Evolutionary conservation across 2,329 filamentous ascomycete species (phyloP).

Genomic region (Ascochyta pisi): DNA sequence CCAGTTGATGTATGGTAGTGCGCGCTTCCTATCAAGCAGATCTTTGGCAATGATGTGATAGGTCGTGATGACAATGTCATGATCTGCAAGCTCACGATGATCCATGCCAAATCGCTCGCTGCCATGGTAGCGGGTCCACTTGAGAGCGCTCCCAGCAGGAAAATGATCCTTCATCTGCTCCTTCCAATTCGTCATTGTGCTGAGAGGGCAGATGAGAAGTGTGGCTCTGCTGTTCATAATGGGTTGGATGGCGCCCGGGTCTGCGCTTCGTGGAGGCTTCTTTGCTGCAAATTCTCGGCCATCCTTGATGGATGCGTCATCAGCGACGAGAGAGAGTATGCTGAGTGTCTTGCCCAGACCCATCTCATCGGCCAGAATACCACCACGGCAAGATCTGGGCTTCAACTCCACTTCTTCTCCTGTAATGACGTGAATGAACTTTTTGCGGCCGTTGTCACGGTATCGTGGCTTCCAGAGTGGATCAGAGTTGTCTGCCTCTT

Average conservation of each 20-base stretch:
- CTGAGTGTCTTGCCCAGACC: constrained; percentile 68
- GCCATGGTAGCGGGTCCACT: constrained; percentile 87
- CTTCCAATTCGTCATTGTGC: constrained; percentile 93
- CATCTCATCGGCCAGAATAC: constrained; percentile 61
- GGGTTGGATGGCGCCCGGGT: constrained; percentile 27
- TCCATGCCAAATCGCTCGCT: constrained; percentile 69
- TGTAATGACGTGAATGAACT: constrained; percentile 87
- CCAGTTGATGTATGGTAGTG: constrained; percentile 82
- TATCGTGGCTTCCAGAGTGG: constrained; percentile 78
- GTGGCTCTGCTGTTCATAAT: constrained; percentile 77
- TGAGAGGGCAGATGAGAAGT: constrained; percentile 85
- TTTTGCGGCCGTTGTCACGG: constrained; percentile 62
- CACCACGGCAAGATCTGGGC: constrained; percentile 50
- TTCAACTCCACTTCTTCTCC: constrained; percentile 53
- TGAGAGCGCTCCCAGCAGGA: constrained; percentile 62
- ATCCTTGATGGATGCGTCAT: constrained; percentile 62
- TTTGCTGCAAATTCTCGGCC: constrained; percentile 67
- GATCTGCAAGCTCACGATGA: constrained; percentile 69
- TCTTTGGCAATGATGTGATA: constrained; percentile 89
- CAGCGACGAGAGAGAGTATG: constrained; percentile 77
- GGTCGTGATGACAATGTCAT: constrained; percentile 88
- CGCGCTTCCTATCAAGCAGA: constrained; percentile 64
- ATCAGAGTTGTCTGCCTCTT: constrained; percentile 67
- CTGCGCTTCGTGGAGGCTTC: constrained; percentile 48
- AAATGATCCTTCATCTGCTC: constrained; percentile 88